Evolutionary conservation across 371 early-diverging fungal genomes (phyloP).

Genomic region (Syncephalastrum contaminatum): DNA sequence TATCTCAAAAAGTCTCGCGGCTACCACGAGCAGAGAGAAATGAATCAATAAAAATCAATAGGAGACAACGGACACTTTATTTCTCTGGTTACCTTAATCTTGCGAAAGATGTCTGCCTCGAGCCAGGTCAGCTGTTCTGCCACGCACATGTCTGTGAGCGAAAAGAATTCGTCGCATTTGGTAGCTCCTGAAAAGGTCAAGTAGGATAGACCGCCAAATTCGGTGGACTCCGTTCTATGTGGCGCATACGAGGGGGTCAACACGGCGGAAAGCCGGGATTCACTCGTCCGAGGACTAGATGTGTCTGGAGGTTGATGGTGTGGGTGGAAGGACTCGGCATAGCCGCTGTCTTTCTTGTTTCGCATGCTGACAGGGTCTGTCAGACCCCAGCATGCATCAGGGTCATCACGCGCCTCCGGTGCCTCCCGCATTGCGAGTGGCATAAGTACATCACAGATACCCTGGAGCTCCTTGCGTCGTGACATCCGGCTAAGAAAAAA

Average conservation of each 20-base stretch:
- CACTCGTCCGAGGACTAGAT: no score
- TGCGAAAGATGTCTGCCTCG: constrained; percentile 48
- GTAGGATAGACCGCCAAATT: constrained; percentile 1
- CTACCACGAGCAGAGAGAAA: constrained; percentile 13
- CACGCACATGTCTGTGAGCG: constrained; percentile 29
- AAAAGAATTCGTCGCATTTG: no score
- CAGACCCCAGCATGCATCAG: constrained; percentile 35
- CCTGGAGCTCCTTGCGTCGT: constrained; percentile 24
- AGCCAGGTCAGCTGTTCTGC: constrained; percentile 65
- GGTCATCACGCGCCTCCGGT: constrained; percentile 26
- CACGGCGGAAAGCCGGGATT: no score
- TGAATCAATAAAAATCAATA: background rate
- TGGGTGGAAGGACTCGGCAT: constrained; percentile 11
- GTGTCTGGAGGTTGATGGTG: background rate
- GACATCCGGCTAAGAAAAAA: constrained; percentile 40
- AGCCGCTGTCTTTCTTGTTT: constrained; percentile 33
- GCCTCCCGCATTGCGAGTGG: constrained; percentile 38
- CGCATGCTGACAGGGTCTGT: constrained; percentile 17
- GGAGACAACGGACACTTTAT: background rate
- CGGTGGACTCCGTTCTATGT: constrained; percentile 1
- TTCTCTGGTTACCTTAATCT: constrained; percentile 21
- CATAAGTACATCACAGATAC: constrained; percentile 35
- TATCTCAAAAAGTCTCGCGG: constrained; percentile 52
- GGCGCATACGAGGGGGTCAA: background rate
- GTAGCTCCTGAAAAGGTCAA: background rate